Base-by-base conservation (phyloP, 2,329 filamentous ascomycete genomes). In the Arthrinium puccinioides region DNA sequence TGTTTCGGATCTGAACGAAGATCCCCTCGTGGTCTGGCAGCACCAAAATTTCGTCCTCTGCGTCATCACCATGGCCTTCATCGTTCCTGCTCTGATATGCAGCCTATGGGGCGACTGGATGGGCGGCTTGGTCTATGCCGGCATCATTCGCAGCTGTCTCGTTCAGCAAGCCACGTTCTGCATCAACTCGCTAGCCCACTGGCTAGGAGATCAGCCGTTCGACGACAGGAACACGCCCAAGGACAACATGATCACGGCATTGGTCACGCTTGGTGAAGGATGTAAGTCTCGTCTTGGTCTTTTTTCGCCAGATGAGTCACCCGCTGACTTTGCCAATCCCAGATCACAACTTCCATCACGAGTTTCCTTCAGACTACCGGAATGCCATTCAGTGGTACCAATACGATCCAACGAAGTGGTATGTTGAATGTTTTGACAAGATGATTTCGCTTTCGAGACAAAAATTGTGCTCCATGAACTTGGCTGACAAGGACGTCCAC, bases 301-400 rank as follows among this genome's bases (percentile, higher is more conserved):
- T n/a, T n/a, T n/a, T n/a, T n/a, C n/a, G n/a, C n/a, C n/a, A n/a
- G n/a, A n/a, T n/a, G n/a, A n/a, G n/a, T n/a, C n/a, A n/a, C n/a
- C n/a, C n/a, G n/a, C n/a, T n/a, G n/a, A n/a, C n/a, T n/a, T n/a
- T n/a, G n/a, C n/a, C n/a, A n/a, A n/a, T n/a, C n/a, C n/a, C n/a
- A n/a, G n/a, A 82, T 64, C 79, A 83, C 67, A 83, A 83, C 66
- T 83, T 83, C 67, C 79, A 83, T 62, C 79, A 83, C 64, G 79
- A 82, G 51, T 83, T 83, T 59, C 79, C 79, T 21, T 80, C 76
- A 4, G 79, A 83, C 57, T 83, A 82, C 69, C 76, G 79, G 51
- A 83, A 83, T 53, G 79, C 77, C 31, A 80, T 82, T 44, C 66
- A 82, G 52, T 83, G 77, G 76, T 72, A 73, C 61, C 79, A 83